phyloP scores from a whole-genome alignment of 768 basidiomycete genomes.

The Tylopilus felleus region DNA sequence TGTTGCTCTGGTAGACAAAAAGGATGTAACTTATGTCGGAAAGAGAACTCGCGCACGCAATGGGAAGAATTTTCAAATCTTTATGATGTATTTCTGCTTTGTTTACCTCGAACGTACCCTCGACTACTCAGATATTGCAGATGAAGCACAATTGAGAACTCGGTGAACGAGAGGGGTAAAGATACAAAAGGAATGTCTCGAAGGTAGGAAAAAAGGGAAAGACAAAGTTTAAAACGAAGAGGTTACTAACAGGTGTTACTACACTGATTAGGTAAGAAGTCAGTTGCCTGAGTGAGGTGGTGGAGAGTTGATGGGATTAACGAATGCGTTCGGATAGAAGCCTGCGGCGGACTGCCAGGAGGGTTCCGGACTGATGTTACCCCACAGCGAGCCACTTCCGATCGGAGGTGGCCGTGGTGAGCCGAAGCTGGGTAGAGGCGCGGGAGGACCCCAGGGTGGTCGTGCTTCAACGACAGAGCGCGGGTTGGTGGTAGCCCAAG shows the following conservation, averaged over 20 bases:
- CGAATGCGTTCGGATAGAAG: slow-evolving; percentile 48
- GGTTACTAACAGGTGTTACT: slow-evolving; percentile 17
- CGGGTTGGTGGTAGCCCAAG: slow-evolving; percentile 49
- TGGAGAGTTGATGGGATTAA: slow-evolving; percentile 49
- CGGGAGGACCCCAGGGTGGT: slow-evolving; percentile 46
- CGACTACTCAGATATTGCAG: slow-evolving; percentile 20
- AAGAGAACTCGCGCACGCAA: background rate
- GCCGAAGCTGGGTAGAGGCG: slow-evolving; percentile 34
- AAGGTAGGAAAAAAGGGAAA: background rate
- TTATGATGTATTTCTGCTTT: slow-evolving; percentile 37
- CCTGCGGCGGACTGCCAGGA: slow-evolving; percentile 50
- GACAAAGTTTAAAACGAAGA: background rate
- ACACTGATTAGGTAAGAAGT: slow-evolving; percentile 23
- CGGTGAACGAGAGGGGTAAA: background rate
- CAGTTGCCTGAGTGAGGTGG: slow-evolving; percentile 37
- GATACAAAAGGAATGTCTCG: slow-evolving; percentile 15
- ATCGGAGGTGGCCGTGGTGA: slow-evolving; percentile 34
- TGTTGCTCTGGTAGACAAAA: too few species aligned
- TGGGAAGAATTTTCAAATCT: slow-evolving; percentile 29
- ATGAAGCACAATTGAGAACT: slow-evolving; percentile 23
- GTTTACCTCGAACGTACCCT: slow-evolving; percentile 25
- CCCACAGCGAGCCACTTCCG: slow-evolving; percentile 41
- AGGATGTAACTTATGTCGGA: background rate
- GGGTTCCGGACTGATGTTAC: slow-evolving; percentile 35
- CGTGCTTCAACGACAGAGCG: slow-evolving; percentile 40